Evolutionary conservation across 495 filamentous ascomycete species (phyloP).

Genomic region (Daldinia loculata): DNA sequence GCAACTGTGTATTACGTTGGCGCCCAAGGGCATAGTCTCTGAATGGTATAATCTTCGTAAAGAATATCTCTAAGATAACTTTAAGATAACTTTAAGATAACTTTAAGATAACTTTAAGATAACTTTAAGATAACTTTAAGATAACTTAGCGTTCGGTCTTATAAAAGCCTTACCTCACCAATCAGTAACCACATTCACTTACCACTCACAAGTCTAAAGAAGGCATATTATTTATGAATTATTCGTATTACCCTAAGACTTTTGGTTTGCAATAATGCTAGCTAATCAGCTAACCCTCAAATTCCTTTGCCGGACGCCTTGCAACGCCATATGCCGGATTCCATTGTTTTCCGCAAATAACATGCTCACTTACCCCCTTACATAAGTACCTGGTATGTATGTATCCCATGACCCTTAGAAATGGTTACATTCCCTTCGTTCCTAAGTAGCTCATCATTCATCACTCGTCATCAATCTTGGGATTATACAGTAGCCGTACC

Average conservation of each 20-base stretch:
- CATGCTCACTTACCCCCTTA: not conserved
- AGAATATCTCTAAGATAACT: too few species aligned
- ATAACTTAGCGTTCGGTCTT: not conserved
- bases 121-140: not conserved
- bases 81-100: not conserved
- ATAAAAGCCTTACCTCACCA: not conserved
- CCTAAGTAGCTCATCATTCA: conserved; percentile 14
- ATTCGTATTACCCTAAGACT: not conserved
- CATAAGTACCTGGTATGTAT: not conserved
- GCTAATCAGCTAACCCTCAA: not conserved
- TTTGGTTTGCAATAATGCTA: not conserved
- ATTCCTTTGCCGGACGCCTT: not conserved
- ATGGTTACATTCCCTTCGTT: not conserved
- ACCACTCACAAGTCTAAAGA: not conserved
- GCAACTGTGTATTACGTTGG: too few species aligned
- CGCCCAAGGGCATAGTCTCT: too few species aligned
- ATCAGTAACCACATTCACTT: not conserved
- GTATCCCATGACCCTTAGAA: conserved; percentile 1
- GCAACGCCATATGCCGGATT: not conserved
- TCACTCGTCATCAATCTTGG: conserved; percentile 7
- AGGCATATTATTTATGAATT: not conserved
- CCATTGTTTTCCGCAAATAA: not conserved
- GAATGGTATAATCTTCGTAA: too few species aligned
- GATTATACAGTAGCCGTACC: not conserved
- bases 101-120: not conserved